Conservation (phyloP, 2,329 filamentous ascomycete genomes). For the Exophiala calicioides region DNA sequence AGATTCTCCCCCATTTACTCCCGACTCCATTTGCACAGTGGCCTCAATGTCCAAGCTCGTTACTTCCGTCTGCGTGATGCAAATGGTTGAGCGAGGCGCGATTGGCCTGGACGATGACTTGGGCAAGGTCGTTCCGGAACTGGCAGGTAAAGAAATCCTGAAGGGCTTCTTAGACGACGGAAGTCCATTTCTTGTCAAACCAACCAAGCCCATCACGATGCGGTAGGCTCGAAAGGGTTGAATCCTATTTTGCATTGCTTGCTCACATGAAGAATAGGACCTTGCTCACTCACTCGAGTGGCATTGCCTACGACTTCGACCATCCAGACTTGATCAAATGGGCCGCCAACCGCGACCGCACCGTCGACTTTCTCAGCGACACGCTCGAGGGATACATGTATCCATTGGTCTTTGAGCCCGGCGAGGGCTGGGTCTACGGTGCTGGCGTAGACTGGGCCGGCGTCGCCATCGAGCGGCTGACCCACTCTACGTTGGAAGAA, state of each 20-base stretch:
- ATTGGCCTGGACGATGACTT: conserved; percentile 45
- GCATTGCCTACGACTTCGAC: conserved; percentile 48
- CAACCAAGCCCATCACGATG: conserved; percentile 43
- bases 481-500: conserved; percentile 45
- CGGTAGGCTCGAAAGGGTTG: conserved; percentile 32
- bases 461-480: conserved; percentile 47
- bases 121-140: conserved; percentile 31
- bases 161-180: conserved; percentile 43
- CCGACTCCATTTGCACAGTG: conserved; percentile 39
- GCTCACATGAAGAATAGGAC: conserved; percentile 22
- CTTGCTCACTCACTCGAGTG: conserved; percentile 54
- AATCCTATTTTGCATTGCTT: too few species aligned
- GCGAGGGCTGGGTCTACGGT: conserved; percentile 62
- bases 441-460: conserved; percentile 57
- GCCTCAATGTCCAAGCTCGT: conserved; percentile 49
- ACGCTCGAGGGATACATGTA: conserved; percentile 37
- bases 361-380: conserved; percentile 35
- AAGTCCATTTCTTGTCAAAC: conserved; percentile 42
- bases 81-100: conserved; percentile 54
- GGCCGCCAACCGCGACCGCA: conserved; percentile 40
- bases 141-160: conserved; percentile 47
- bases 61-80: conserved; percentile 54
- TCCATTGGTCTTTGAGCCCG: conserved; percentile 65
- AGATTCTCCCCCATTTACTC: conserved; percentile 40
- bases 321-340: conserved; percentile 46